Evolutionary conservation across 441 rosid genomes (phyloP), one percentile per base, ranked within the genome.

Genomic region (Gossypium schwendimanii): DNA sequence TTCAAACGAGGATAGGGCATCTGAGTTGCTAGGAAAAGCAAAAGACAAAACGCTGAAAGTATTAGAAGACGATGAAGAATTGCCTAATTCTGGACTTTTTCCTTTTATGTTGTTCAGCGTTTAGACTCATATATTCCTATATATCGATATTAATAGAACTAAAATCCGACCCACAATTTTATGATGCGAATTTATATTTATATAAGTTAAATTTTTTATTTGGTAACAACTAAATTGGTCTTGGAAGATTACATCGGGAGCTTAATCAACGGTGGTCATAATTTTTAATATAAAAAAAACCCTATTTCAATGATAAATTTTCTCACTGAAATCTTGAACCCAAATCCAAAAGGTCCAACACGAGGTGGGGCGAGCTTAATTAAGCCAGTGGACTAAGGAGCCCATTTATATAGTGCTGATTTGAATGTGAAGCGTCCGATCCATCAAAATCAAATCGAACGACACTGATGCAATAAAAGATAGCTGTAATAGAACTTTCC

Each of bases 51-150:
- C 97, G 24, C 80, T 86, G 26, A 78, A 85, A 81, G 74, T 84
- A 61, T 63, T 91, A 36, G 91, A 87, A 80, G 93, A 88, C 53
- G 89, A 87, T 49, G 89, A 85, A 54, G 91, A 87, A 81, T 80
- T 78, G 60, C 88, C 96, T 58, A 73, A 76, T 50, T 83, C 96
- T 10, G 97, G 98, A 83, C 84, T 94, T 73, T 80, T 88, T n/a
- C n/a, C n/a, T n/a, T n/a, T n/a, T n/a, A n/a, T n/a, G n/a, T n/a
- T n/a, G n/a, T n/a, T 23, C 24, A 23, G 24, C 2, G 24, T 23
- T 23, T 23, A 23, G 2, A 23, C 24, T 23, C 24, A 23, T 23
- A 21, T 21, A 23, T 23, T 23, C 24, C 2, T 1, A 2, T 23
- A 1, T 23, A 23, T 23, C 24, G 24, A 23, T 23, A 23, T 23